Evolutionary conservation across 2,329 filamentous ascomycete species (phyloP).

Genomic region (Penicillium sp.): DNA sequence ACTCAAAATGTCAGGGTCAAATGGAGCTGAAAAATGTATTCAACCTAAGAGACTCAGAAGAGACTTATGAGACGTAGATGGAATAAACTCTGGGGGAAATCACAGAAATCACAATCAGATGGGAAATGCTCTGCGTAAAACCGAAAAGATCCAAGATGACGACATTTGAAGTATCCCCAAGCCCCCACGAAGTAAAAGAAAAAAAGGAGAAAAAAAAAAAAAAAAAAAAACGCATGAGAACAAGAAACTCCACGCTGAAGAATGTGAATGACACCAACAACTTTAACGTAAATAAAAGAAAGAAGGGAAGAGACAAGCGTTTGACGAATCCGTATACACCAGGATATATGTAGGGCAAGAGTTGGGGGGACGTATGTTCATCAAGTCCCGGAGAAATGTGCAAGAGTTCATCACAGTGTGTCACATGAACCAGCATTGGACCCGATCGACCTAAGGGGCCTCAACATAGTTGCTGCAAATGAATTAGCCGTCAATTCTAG

Average conservation of each 20-base stretch:
- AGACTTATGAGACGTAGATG: neutral
- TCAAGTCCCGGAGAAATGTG: constrained; percentile 15
- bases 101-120: constrained; percentile 12
- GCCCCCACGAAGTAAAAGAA: neutral
- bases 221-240: constrained; percentile 12
- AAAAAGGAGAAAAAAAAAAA: neutral
- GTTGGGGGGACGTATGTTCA: constrained; percentile 10
- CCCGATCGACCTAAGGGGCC: constrained; percentile 22
- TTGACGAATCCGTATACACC: constrained; percentile 17
- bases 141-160: constrained; percentile 1
- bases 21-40: neutral
- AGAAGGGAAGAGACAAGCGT: neutral
- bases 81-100: neutral
- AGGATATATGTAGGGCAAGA: constrained; percentile 17
- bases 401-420: constrained; percentile 16
- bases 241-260: constrained; percentile 22
- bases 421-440: constrained; percentile 20
- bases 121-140: constrained; percentile 6
- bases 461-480: constrained; percentile 38
- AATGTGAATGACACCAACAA: constrained; percentile 9
- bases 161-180: constrained; percentile 1
- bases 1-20: neutral
- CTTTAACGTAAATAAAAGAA: neutral
- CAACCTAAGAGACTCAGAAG: neutral
- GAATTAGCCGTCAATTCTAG: constrained; percentile 8